Conservation (phyloP, 176 grass and related monocot genomes). For the Calamus simplicifolius region DNA sequence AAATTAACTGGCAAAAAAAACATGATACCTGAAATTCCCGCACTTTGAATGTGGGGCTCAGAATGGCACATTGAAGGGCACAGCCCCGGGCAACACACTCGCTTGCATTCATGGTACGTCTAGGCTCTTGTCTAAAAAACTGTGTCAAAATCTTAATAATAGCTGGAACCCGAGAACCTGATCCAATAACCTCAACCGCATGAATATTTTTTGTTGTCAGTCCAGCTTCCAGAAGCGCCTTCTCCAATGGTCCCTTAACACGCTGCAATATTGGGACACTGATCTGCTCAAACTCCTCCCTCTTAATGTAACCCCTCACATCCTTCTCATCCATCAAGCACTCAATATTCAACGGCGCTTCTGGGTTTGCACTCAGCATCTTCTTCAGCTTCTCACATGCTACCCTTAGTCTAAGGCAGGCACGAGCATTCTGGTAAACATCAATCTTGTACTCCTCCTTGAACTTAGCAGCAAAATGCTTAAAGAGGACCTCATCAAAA, state of each 20-base stretch:
- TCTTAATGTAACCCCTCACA: slow-evolving; percentile 66
- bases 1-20: neutral
- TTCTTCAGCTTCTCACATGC: slow-evolving; percentile 91
- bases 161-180: slow-evolving; percentile 78
- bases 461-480: slow-evolving; percentile 64
- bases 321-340: slow-evolving; percentile 99
- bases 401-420: slow-evolving; percentile 62
- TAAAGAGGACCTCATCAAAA: slow-evolving; percentile 78
- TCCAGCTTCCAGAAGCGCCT: slow-evolving; percentile 60
- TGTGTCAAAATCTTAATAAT: slow-evolving; percentile 79
- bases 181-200: slow-evolving; percentile 90
- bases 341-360: slow-evolving; percentile 70
- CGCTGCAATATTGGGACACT: slow-evolving; percentile 53
- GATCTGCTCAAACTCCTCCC: slow-evolving; percentile 82
- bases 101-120: slow-evolving; percentile 84
- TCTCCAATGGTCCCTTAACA: slow-evolving; percentile 66
- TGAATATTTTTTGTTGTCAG: slow-evolving; percentile 54
- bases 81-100: slow-evolving; percentile 83
- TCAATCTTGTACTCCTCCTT: slow-evolving; percentile 89
- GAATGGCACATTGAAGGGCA: slow-evolving; percentile 76
- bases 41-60: slow-evolving; percentile 95
- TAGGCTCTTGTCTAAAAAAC: slow-evolving; percentile 79
- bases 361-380: slow-evolving; percentile 72
- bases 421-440: slow-evolving; percentile 77
- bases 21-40: slow-evolving; percentile 76